Evolutionary conservation across 352 stramenopile genomes (phyloP).

Genomic region (Pythium chondricola): DNA sequence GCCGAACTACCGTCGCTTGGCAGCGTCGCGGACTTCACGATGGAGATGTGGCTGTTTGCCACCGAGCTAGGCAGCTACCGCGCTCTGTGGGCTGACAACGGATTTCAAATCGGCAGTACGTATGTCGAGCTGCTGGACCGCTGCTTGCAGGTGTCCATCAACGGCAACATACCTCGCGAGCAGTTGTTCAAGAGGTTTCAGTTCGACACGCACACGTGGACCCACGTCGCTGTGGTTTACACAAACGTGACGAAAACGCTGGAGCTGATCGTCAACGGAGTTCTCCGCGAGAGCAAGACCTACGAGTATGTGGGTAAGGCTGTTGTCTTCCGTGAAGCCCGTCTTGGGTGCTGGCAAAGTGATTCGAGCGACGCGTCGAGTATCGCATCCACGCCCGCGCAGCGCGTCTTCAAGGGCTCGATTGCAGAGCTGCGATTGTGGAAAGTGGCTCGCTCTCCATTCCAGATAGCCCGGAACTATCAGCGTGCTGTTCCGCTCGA

Average conservation of each 20-base stretch:
- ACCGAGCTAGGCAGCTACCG: constrained; percentile 54
- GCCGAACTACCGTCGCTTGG: constrained; percentile 60
- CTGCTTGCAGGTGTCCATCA: constrained; percentile 61
- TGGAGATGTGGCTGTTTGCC: constrained; percentile 81
- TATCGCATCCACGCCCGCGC: constrained; percentile 23
- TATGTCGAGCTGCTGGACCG: constrained; percentile 70
- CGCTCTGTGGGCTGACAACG: constrained; percentile 70
- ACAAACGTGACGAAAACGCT: constrained; percentile 17
- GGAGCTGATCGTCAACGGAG: constrained; percentile 55
- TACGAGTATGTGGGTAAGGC: constrained; percentile 40
- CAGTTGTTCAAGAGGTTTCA: constrained; percentile 46
- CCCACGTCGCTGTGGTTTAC: constrained; percentile 62
- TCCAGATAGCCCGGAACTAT: constrained; percentile 55
- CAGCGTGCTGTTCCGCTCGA: constrained; percentile 56
- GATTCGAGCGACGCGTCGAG: constrained; percentile 31
- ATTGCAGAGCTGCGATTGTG: constrained; percentile 76
- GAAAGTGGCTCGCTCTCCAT: constrained; percentile 28
- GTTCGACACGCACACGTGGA: constrained; percentile 63
- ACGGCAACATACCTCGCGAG: constrained; percentile 66
- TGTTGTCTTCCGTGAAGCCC: constrained; percentile 44
- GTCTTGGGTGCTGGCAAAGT: constrained; percentile 72
- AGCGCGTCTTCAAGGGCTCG: constrained; percentile 66
- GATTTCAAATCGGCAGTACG: constrained; percentile 55
- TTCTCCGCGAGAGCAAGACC: constrained; percentile 19
- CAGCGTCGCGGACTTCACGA: constrained; percentile 53